These are phyloP conservation scores for Edaphochlamys debaryana DNA, from an alignment of 139 green algal genomes.

Conservation along the genomic window DNA sequence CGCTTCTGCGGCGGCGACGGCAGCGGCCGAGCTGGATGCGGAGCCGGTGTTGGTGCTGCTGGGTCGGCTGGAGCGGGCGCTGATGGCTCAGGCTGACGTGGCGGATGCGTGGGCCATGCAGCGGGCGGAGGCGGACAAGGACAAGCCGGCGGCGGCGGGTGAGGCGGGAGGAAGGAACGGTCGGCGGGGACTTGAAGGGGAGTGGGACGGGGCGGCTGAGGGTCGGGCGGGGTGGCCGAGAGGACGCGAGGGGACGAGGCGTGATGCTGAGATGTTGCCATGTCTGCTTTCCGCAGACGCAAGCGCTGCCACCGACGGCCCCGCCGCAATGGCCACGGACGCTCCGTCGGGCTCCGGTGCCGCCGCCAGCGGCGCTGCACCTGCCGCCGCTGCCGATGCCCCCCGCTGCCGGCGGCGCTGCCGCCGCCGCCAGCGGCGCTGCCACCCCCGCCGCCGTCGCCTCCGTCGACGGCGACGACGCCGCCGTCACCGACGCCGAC, in stretches of 20 bases:
- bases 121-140: slow-evolving; percentile 23
- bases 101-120: slow-evolving; percentile 63
- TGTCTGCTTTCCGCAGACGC: too few species aligned
- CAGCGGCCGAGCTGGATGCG: not conserved
- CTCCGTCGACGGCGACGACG: not conserved
- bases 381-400: not conserved
- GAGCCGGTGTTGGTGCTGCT: slow-evolving; percentile 64
- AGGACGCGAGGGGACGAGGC: too few species aligned
- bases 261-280: too few species aligned
- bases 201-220: too few species aligned
- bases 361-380: too few species aligned
- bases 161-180: not conserved
- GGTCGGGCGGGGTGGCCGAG: too few species aligned
- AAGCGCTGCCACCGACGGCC: too few species aligned
- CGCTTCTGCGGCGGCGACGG: not conserved
- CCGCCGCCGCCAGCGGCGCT: not conserved
- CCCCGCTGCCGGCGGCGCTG: not conserved
- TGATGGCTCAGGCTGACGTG: slow-evolving; percentile 74
- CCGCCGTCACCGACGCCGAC: too few species aligned
- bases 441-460: not conserved
- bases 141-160: too few species aligned
- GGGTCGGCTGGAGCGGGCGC: slow-evolving; percentile 72
- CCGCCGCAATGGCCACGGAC: slow-evolving; percentile 26
- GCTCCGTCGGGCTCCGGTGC: not conserved
- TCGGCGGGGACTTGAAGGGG: too few species aligned